Conservation (phyloP, 495 filamentous ascomycete genomes). For the Viridothelium virens region DNA sequence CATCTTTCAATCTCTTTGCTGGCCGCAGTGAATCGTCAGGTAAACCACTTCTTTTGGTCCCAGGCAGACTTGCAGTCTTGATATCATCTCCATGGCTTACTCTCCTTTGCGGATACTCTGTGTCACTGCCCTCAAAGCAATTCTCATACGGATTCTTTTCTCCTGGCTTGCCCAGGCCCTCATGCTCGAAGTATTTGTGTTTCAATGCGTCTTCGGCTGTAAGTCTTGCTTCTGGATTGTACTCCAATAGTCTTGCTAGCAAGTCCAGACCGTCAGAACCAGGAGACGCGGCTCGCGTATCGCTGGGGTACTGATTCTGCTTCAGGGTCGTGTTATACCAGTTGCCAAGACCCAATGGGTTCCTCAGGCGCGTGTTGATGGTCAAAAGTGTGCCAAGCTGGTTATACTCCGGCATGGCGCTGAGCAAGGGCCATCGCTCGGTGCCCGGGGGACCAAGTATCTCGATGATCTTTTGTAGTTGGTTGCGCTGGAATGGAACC, state of each 20-base stretch:
- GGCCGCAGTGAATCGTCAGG: slow-evolving; percentile 70
- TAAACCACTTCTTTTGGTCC: slow-evolving; percentile 82
- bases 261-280: slow-evolving; percentile 74
- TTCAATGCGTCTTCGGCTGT: slow-evolving; percentile 78
- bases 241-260: slow-evolving; percentile 73
- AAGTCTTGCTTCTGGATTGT: slow-evolving; percentile 82
- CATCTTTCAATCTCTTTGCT: slow-evolving; percentile 61
- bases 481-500: slow-evolving; percentile 93
- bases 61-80: slow-evolving; percentile 73
- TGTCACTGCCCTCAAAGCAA: slow-evolving; percentile 83
- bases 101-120: slow-evolving; percentile 79
- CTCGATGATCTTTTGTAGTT: slow-evolving; percentile 98
- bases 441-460: slow-evolving; percentile 86
- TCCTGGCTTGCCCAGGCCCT: slow-evolving; percentile 46
- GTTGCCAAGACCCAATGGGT: slow-evolving; percentile 47
- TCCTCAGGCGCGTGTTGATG: slow-evolving; percentile 36
- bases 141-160: slow-evolving; percentile 44
- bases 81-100: slow-evolving; percentile 95
- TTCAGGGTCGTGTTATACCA: slow-evolving; percentile 60
- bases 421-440: slow-evolving; percentile 77
- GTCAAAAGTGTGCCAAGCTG: slow-evolving; percentile 60
- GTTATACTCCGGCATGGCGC: slow-evolving; percentile 70
- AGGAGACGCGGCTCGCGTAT: slow-evolving; percentile 39
- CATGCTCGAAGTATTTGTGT: slow-evolving; percentile 72
- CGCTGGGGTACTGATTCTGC: slow-evolving; percentile 48